These are phyloP conservation scores for Puya raimondii DNA, from an alignment of 176 grass and related monocot genomes.

Conservation along the genomic window DNA sequence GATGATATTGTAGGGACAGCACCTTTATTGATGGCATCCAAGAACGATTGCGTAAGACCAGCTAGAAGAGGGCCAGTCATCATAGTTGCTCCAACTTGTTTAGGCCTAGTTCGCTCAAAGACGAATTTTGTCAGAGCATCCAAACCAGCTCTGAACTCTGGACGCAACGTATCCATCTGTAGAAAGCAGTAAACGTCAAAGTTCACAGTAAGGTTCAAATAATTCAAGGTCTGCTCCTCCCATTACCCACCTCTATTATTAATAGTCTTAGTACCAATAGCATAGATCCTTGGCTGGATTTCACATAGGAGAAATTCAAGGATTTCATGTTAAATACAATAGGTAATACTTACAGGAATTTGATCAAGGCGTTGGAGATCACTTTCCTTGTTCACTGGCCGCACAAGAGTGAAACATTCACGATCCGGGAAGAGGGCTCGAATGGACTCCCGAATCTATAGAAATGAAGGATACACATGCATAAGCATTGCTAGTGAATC, in stretches of 20 bases:
- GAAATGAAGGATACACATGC: constrained; percentile 3
- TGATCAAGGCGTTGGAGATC: constrained; percentile 88
- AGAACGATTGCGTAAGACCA: constrained; percentile 88
- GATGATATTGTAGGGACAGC: constrained; percentile 90
- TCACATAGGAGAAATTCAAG: background rate
- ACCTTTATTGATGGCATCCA: constrained; percentile 91
- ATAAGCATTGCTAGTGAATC: constrained; percentile 12
- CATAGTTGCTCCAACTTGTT: constrained; percentile 85
- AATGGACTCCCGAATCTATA: constrained; percentile 82
- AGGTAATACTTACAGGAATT: constrained; percentile 55
- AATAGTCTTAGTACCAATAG: too few species aligned
- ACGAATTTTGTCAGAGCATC: constrained; percentile 87
- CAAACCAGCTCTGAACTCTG: constrained; percentile 75
- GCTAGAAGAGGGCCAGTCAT: constrained; percentile 95
- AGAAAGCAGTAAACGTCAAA: constrained; percentile 20
- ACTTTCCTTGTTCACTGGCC: constrained; percentile 86
- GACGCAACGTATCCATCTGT: constrained; percentile 75
- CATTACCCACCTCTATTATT: too few species aligned
- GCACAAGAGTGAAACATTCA: constrained; percentile 86
- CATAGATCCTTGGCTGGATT: too few species aligned
- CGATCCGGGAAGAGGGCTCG: constrained; percentile 91
- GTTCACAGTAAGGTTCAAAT: constrained; percentile 3
- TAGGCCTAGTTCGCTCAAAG: constrained; percentile 86
- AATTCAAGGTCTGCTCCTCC: too few species aligned
- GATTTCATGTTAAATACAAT: background rate